Evolutionary conservation across 2,329 filamentous ascomycete genomes (phyloP), one percentile per base, ranked within the genome.

Genomic region (Fusarium redolens): DNA sequence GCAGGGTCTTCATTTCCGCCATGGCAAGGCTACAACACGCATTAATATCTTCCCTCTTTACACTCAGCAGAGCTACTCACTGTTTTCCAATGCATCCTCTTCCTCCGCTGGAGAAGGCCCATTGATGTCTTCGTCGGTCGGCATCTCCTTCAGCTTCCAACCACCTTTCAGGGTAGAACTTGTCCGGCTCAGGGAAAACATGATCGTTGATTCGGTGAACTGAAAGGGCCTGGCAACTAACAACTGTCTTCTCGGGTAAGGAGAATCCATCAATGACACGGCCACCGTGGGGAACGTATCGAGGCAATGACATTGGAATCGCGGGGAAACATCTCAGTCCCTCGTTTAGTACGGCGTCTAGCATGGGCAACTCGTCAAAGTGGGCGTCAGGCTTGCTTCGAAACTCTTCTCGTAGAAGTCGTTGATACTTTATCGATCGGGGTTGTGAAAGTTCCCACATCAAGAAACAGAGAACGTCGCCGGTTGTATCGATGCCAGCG

Each of bases 151-250:
- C 87, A 13, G 88, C 86, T 20, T 87, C 90, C 72, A 97, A 88
- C 95, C 95, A 98, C 74, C 96, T 88, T 63, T 96, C 93, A 1
- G 95, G 95, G 56, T 91, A 86, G 78, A 95, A 98, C 10, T 81
- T 82, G 68, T 97, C 92, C 0, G 95, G 92, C 47, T 95, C 88
- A 2, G 92, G 90, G 79, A 97, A 98, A 3, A 94, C 92, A 62
- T 91, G 86, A 15, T 82, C 79, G 71, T 92, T 87, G 62, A 90
- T 83, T 25, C 87, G 86, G 71, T 92, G 88, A 38, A 90, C 83
- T 15, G 89, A 91, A 76, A 86, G 89, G 2, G 90, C 86, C 79
- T 92, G 90, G 69, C 86, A 87, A 77, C 89, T 90, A 56, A 91
- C 89, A 44, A 90, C 84, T 1, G 88, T 88, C 9, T 83, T 82